phyloP scores from a whole-genome alignment of 2,329 filamentous ascomycete species.

The Aureobasidium sp. region DNA sequence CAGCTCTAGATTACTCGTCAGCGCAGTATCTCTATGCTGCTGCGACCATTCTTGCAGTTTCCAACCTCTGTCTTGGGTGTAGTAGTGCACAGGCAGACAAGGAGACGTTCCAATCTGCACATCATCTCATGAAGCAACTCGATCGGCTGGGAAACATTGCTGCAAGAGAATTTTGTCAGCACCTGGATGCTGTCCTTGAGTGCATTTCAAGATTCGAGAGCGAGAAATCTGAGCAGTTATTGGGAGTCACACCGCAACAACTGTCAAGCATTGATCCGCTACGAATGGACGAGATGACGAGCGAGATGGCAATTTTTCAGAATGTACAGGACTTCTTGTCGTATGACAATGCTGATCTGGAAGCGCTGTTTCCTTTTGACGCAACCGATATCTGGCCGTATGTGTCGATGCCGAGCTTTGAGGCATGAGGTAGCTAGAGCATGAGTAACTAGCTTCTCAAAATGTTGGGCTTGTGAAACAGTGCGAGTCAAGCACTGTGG shows the following conservation, averaged over 20 bases:
- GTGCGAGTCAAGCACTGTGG: neutral
- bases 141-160: slow-evolving; percentile 35
- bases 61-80: slow-evolving; percentile 30
- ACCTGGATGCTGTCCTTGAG: slow-evolving; percentile 27
- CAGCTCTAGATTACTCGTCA: slow-evolving; percentile 41
- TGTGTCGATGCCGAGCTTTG: slow-evolving; percentile 3
- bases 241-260: neutral
- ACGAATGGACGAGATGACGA: slow-evolving; percentile 2
- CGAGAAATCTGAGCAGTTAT: neutral
- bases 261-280: neutral
- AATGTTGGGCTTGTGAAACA: neutral
- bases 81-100: slow-evolving; percentile 27
- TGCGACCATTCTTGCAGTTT: slow-evolving; percentile 38
- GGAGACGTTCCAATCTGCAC: slow-evolving; percentile 34
- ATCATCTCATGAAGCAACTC: slow-evolving; percentile 33
- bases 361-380: neutral
- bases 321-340: slow-evolving; percentile 12
- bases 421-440: neutral
- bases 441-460: neutral
- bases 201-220: neutral
- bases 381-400: slow-evolving; percentile 5
- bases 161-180: slow-evolving; percentile 35
- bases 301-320: slow-evolving; percentile 8
- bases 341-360: neutral
- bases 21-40: slow-evolving; percentile 42